Conservation (phyloP, 257 asterid species). For the Scutellaria galericulata region DNA sequence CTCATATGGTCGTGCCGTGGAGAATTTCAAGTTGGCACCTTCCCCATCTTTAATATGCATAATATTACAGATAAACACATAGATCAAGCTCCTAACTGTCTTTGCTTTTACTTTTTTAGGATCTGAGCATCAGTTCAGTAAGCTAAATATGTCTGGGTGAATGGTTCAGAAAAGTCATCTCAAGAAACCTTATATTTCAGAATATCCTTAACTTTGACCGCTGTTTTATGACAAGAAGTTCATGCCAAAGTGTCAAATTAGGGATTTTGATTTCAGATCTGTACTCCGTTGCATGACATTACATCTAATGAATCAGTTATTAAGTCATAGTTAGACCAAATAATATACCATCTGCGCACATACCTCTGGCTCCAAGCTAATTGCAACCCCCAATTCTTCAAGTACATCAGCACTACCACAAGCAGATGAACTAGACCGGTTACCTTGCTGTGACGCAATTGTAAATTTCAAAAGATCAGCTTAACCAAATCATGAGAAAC, state of each 20-base stretch:
- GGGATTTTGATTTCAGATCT: not conserved
- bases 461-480: slow-evolving; percentile 12
- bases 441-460: slow-evolving; percentile 77
- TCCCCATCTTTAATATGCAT: not conserved
- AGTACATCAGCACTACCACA: slow-evolving; percentile 99
- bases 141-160: not conserved
- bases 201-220: not conserved
- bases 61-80: not conserved
- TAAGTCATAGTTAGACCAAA: not conserved
- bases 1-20: not conserved
- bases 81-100: not conserved
- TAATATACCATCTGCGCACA: slow-evolving; percentile 25
- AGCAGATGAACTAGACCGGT: slow-evolving; percentile 93
- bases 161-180: slow-evolving; percentile 8
- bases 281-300: not conserved
- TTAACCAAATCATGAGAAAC: slow-evolving; percentile 8
- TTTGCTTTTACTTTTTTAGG: not conserved
- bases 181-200: not conserved
- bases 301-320: not conserved
- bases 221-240: not conserved
- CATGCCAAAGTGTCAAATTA: not conserved
- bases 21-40: not conserved
- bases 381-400: slow-evolving; percentile 81
- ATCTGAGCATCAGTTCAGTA: not conserved
- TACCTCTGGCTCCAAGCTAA: slow-evolving; percentile 90